Conservation (phyloP, 208 protist genomes). For the Porcisia hertigi region DNA sequence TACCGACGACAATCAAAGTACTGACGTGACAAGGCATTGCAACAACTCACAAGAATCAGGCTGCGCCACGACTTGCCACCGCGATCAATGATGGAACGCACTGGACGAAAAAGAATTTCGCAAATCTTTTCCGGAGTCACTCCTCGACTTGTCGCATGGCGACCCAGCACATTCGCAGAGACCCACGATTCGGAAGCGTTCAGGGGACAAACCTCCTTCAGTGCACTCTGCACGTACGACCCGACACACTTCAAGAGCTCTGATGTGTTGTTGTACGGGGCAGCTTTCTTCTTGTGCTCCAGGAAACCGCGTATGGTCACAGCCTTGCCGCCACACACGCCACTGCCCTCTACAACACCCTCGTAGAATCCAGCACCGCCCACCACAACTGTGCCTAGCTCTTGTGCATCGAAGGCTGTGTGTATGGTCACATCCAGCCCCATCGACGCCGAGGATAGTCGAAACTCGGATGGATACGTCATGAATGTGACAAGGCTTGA, state of each 20-base stretch:
- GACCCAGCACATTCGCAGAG: conserved; percentile 51
- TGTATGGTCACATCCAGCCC: conserved; percentile 31
- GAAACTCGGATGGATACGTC: conserved; percentile 39
- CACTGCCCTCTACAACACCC: conserved; percentile 41
- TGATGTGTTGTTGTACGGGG: conserved; percentile 20
- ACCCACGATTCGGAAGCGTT: conserved; percentile 41
- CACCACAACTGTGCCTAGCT: conserved; percentile 50
- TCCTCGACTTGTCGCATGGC: conserved; percentile 11
- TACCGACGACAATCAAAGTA: conserved; percentile 63
- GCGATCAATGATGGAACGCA: conserved; percentile 60
- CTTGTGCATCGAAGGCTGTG: conserved; percentile 43
- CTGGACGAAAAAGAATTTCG: conserved; percentile 49
- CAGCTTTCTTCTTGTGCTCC: conserved; percentile 35
- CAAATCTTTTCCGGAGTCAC: conserved; percentile 38
- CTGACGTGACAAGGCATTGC: conserved; percentile 48
- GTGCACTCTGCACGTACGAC: conserved; percentile 26
- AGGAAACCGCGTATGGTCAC: conserved; percentile 45
- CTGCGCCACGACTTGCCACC: conserved; percentile 72
- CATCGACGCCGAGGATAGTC: conserved; percentile 30
- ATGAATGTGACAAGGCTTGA: conserved; percentile 58
- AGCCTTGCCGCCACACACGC: conserved; percentile 11
- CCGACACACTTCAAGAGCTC: conserved; percentile 49
- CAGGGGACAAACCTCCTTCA: conserved; percentile 47
- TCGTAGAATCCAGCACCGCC: conserved; percentile 53
- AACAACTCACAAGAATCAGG: conserved; percentile 53